A percentile compares a stretch with the other conserved stretches of the same genome.
Conservation (phyloP, 2,329 filamentous ascomycete species). For the Amauroascus verrucosus region DNA sequence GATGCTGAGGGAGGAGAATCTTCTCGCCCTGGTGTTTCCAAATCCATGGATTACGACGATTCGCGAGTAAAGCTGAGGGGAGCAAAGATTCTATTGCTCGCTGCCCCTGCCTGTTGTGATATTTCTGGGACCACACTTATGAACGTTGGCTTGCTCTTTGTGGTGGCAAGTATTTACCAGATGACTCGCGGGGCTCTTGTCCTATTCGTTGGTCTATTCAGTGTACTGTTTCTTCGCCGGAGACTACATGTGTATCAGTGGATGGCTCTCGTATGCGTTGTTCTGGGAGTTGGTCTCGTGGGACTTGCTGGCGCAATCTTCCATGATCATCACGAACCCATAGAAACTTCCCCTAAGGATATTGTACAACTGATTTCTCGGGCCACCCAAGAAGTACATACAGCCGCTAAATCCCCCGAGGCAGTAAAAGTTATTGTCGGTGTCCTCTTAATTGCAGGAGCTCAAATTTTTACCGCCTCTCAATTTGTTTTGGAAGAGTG, state of each 20-base stretch:
- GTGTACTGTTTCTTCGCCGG: constrained; percentile 76
- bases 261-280: constrained; percentile 76
- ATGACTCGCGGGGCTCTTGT: constrained; percentile 95
- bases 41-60: constrained; percentile 47
- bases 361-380: constrained; percentile 26
- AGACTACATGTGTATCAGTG: constrained; percentile 82
- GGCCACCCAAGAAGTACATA: constrained; percentile 34
- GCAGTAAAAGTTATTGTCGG: constrained; percentile 66
- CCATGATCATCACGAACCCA: constrained; percentile 46
- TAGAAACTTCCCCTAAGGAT: constrained; percentile 21
- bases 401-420: constrained; percentile 40
- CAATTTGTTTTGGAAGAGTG: constrained; percentile 96
- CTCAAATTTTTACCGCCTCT: constrained; percentile 91
- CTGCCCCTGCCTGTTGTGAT: constrained; percentile 82
- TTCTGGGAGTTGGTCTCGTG: constrained; percentile 77
- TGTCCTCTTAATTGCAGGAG: constrained; percentile 79
- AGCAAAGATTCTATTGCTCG: constrained; percentile 61
- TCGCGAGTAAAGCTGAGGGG: constrained; percentile 55
- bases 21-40: constrained; percentile 38
- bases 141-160: constrained; percentile 89
- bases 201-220: constrained; percentile 90
- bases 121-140: constrained; percentile 93
- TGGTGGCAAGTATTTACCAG: constrained; percentile 93
- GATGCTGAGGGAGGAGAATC: constrained; percentile 41
- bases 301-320: constrained; percentile 80